Conservation (phyloP, 495 filamentous ascomycete species). For the Talaromyces trachyspermus region DNA sequence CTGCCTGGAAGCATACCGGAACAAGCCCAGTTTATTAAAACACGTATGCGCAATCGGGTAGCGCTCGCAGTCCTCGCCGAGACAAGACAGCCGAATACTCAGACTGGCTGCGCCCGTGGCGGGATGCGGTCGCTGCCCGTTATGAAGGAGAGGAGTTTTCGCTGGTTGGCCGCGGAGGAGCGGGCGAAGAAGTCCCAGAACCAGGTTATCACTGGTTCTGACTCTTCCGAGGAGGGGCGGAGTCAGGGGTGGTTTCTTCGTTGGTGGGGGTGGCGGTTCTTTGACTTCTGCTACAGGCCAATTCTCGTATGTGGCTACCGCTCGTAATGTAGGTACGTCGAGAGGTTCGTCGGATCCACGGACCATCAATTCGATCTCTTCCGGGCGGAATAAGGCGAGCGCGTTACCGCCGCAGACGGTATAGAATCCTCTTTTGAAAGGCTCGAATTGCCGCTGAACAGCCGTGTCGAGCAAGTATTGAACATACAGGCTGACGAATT, state of each 20-base stretch:
- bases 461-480: constrained; percentile 72
- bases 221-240: constrained; percentile 42
- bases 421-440: constrained; percentile 92
- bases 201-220: constrained; percentile 66
- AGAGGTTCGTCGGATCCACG: constrained; percentile 82
- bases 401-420: constrained; percentile 90
- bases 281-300: constrained; percentile 43
- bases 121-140: constrained; percentile 89
- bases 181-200: constrained; percentile 80
- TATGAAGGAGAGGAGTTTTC: constrained; percentile 77
- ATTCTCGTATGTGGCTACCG: constrained; percentile 75
- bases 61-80: constrained; percentile 65
- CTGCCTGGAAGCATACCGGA: constrained; percentile 57
- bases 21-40: constrained; percentile 79
- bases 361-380: constrained; percentile 87
- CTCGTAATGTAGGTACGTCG: constrained; percentile 68
- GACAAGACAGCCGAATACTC: constrained; percentile 63
- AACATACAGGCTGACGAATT: constrained; percentile 86
- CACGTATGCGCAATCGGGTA: constrained; percentile 88
- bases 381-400: constrained; percentile 81
- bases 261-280: too few species aligned
- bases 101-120: constrained; percentile 84
- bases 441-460: constrained; percentile 81
- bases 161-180: constrained; percentile 58
- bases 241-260: not conserved